phyloP scores from a whole-genome alignment of 2,329 filamentous ascomycete genomes.

The Fusarium sp. region DNA sequence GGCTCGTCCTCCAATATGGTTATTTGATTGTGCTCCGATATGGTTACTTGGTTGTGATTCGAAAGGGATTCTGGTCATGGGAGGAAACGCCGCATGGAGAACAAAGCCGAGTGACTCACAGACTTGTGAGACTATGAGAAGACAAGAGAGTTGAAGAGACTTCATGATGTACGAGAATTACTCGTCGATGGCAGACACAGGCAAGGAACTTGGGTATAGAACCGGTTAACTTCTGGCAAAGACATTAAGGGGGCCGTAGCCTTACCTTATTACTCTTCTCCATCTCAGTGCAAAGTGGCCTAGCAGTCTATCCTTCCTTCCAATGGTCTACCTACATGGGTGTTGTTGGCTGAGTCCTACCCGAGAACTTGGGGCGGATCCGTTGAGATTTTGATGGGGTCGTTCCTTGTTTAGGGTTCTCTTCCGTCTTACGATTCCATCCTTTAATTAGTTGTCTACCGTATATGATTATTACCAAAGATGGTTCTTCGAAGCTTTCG shows the following conservation, averaged over 20 bases:
- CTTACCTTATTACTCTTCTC: neutral
- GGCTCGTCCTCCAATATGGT: conserved; percentile 6
- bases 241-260: neutral
- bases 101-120: neutral
- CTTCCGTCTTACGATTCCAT: neutral
- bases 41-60: neutral
- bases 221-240: neutral
- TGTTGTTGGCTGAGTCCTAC: conserved; percentile 4
- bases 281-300: neutral
- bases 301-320: neutral
- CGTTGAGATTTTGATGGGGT: neutral
- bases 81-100: neutral
- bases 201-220: neutral
- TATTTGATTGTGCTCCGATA: neutral
- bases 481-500: neutral
- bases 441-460: neutral
- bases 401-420: neutral
- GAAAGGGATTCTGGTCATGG: neutral
- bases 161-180: conserved; percentile 1
- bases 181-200: neutral
- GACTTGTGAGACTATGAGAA: neutral
- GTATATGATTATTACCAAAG: neutral
- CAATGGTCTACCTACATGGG: neutral
- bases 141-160: neutral
- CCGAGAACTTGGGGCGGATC: conserved; percentile 12